These are phyloP conservation scores for Deinandra increscens DNA, from an alignment of 129 eudicot species.

Conservation along the genomic window DNA sequence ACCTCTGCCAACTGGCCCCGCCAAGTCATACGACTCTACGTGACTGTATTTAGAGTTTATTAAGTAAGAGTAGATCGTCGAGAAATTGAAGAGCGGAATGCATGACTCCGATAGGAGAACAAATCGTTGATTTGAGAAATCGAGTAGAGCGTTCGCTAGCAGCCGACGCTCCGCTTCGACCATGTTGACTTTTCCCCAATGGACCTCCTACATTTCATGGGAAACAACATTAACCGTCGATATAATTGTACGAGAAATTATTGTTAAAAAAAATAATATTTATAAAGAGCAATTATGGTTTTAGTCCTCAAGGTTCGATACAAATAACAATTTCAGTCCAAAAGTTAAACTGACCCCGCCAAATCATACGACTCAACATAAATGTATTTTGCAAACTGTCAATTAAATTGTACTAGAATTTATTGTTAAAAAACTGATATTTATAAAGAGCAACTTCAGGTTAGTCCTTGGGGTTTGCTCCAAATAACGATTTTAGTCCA, in stretches of 20 bases:
- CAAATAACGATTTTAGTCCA: too few relatives aligned
- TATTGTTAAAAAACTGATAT: too few relatives aligned
- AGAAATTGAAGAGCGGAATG: conserved; percentile 49
- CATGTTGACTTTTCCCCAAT: conserved; percentile 64
- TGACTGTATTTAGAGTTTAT: conserved; percentile 38
- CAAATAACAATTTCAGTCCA: too few relatives aligned
- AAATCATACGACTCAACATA: too few relatives aligned
- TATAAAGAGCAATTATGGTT: too few relatives aligned
- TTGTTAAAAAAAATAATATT: too few relatives aligned
- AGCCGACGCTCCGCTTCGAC: conserved; percentile 58
- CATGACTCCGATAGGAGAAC: conserved; percentile 56
- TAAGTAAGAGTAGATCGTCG: conserved; percentile 43
- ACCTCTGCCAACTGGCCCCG: conserved; percentile 45
- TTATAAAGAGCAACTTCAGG: too few relatives aligned
- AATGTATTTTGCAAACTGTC: too few relatives aligned
- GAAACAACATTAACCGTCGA: background rate
- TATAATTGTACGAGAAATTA: background rate
- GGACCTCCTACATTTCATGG: conserved; percentile 30
- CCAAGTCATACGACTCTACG: conserved; percentile 45
- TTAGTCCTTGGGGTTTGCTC: too few relatives aligned
- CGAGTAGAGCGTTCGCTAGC: conserved; percentile 51
- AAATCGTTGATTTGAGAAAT: conserved; percentile 45
- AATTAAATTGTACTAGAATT: too few relatives aligned
- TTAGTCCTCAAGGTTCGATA: too few relatives aligned
- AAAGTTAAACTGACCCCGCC: too few relatives aligned